phyloP scores from a whole-genome alignment of 78 protist species.

The Guillardia theta region DNA sequence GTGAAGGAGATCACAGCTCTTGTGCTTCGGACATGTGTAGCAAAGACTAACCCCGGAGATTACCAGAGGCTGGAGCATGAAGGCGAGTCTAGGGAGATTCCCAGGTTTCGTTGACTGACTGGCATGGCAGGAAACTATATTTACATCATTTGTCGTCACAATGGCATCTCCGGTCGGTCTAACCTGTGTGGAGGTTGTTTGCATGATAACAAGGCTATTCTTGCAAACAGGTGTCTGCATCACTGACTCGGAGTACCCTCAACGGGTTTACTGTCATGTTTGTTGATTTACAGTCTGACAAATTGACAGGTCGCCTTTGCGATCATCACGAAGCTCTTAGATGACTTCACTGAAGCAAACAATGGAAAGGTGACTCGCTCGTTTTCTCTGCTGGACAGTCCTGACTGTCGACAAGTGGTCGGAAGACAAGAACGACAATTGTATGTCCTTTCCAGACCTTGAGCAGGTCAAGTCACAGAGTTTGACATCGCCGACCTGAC shows the following conservation, averaged over 20 bases:
- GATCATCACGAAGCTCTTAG: not conserved
- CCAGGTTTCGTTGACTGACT: not conserved
- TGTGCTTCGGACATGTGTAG: not conserved
- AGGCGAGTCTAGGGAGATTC: not conserved
- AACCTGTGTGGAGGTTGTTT: not conserved
- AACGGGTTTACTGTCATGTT: not conserved
- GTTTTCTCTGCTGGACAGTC: too few relatives aligned
- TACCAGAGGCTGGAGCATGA: constrained; percentile 23
- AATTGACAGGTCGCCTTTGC: not conserved
- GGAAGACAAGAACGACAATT: not conserved
- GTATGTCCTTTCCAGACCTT: not conserved
- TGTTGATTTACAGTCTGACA: not conserved
- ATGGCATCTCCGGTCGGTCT: not conserved
- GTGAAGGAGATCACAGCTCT: not conserved
- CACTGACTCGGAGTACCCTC: constrained; percentile 17
- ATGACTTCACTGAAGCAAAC: not conserved
- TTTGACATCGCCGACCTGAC: too few relatives aligned
- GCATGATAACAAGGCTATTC: not conserved
- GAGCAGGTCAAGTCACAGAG: too few relatives aligned
- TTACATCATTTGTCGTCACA: not conserved
- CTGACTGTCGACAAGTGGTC: not conserved
- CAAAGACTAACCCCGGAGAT: constrained; percentile 20
- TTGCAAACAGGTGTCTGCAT: not conserved
- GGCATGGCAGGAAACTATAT: not conserved
- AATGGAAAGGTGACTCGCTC: not conserved